Evolutionary conservation across 2,329 filamentous ascomycete species (phyloP).

Genomic region (Epicoccum sorghinum): DNA sequence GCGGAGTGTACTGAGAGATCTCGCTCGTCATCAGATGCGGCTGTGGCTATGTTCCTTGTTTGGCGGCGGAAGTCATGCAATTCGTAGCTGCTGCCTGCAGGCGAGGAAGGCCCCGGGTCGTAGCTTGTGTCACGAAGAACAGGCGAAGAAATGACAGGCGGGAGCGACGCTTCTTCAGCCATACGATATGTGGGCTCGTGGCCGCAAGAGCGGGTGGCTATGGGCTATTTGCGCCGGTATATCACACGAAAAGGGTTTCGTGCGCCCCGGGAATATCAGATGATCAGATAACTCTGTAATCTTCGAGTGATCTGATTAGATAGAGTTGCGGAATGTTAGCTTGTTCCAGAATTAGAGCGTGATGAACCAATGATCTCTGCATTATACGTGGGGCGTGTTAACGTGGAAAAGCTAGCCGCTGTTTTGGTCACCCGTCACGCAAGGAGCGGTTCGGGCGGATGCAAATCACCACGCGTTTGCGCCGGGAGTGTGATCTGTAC

Average conservation of each 20-base stretch:
- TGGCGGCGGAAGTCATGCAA: conserved; percentile 36
- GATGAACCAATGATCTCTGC: conserved; percentile 10
- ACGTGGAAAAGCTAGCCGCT: conserved; percentile 4
- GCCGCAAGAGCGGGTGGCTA: conserved; percentile 27
- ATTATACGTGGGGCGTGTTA: background rate
- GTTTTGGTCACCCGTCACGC: conserved; percentile 8
- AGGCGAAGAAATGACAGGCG: conserved; percentile 27
- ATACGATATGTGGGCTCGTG: conserved; percentile 31
- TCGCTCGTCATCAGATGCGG: conserved; percentile 38
- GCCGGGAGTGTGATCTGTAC: background rate
- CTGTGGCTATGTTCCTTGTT: conserved; percentile 35
- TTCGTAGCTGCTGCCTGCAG: conserved; percentile 38
- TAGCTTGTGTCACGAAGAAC: conserved; percentile 30
- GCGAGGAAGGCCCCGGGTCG: conserved; percentile 21
- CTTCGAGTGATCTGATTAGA: conserved; percentile 37
- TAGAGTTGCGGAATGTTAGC: conserved; percentile 12
- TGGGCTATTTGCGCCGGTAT: conserved; percentile 19
- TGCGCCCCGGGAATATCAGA: conserved; percentile 27
- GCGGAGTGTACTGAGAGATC: conserved; percentile 19
- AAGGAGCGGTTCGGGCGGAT: conserved; percentile 20
- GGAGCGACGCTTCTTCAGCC: conserved; percentile 25
- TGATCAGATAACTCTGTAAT: conserved; percentile 31
- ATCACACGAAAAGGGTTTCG: conserved; percentile 31
- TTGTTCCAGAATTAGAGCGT: background rate
- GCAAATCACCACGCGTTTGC: conserved; percentile 20